Base-by-base conservation (phyloP, 768 basidiomycete genomes). In the Leccinum rimulosum region DNA sequence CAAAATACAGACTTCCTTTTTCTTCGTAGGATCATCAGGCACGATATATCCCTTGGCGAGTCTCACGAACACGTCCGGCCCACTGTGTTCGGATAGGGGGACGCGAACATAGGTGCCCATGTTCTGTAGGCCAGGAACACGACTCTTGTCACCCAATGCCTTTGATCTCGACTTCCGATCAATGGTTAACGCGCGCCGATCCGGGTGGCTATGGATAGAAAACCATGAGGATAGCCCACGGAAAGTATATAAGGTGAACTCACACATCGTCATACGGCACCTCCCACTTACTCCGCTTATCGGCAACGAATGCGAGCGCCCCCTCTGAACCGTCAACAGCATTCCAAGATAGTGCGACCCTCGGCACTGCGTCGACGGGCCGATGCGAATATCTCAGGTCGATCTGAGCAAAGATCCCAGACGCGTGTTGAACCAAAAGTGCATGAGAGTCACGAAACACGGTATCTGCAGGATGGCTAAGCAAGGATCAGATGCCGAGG, bases 241-340 rank as follows among this genome's bases (percentile, higher is more conserved):
- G 27, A 35, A 17, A 36, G 22, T 40, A 27, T 58, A 47, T 7
- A 19, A 31, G 11, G 15, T n/a, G 12, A 15, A 74, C 85, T 55
- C 66, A 91, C 91, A 87, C 65, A 65, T 94, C 92, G 62, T 94
- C 92, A 59, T 89, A 93, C 3, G 92, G 92, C 3, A 87, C 69
- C 64, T 92, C 89, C 79, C 82, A 86, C 40, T 68, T 69, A 6
- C 66, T 61, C 45, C 74, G 75, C n/a, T 72, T 74, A 54, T 88
- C 88, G 2, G 82, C 70, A 11, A 88, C 84, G 63, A 93, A 93
- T 6, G 85, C 76, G 48, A 94, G 69, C 3, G 84, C 78, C 3
- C 89, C 88, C 1, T 73, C 64, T 12, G 79, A 72, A 17, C 68
- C 58, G 28, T 58, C 57, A 33, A 62, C 58, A 1, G 52, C 80